A percentile compares a stretch with the other conserved stretches of the same genome.
Evolutionary conservation across 306 rosid species (phyloP).

Genomic region (Prunus persica): Prunus_persica_NCBIv2 NC_034010.1:1033001-1033500

Average conservation of each 20-base stretch:
- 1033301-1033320: neutral
- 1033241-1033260: neutral
- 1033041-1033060: too few relatives aligned
- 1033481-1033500: slow-evolving; percentile 39
- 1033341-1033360: too few relatives aligned
- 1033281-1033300: neutral
- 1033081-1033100: slow-evolving; percentile 9
- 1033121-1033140: neutral
- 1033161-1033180: neutral
- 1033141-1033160: neutral
- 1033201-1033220: too few relatives aligned
- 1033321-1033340: too few relatives aligned
- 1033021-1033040: neutral
- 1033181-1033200: too few relatives aligned
- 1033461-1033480: neutral
- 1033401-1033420: neutral
- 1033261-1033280: neutral
- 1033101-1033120: neutral
- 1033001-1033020: neutral
- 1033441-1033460: neutral
- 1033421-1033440: neutral
- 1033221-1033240: too few relatives aligned
- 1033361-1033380: neutral
- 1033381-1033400: neutral
- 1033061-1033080: too few relatives aligned